Evolutionary conservation across 805 yeast genomes (phyloP).

Genomic region (Kluyveromyces dobzhanskii): DNA sequence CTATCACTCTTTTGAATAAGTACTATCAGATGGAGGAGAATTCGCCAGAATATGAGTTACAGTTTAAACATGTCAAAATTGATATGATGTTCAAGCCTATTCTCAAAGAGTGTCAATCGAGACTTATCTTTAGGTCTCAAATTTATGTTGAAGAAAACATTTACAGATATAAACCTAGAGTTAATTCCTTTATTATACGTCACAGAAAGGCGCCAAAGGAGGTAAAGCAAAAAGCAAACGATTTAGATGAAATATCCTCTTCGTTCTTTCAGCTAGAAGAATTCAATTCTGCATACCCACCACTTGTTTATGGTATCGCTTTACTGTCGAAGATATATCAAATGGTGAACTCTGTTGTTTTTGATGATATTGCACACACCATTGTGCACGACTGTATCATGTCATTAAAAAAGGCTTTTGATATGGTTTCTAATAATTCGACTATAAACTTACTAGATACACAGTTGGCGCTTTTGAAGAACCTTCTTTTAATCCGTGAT

Average conservation of each 20-base stretch:
- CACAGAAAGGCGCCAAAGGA: slow-evolving; percentile 27
- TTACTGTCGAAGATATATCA: slow-evolving; percentile 73
- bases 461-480: slow-evolving; percentile 60
- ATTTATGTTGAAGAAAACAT: slow-evolving; percentile 62
- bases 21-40: slow-evolving; percentile 58
- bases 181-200: slow-evolving; percentile 59
- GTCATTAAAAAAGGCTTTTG: slow-evolving; percentile 49
- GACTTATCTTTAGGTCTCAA: slow-evolving; percentile 75
- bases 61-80: slow-evolving; percentile 33
- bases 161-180: slow-evolving; percentile 54
- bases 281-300: slow-evolving; percentile 52
- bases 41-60: slow-evolving; percentile 22
- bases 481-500: slow-evolving; percentile 59
- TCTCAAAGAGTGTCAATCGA: slow-evolving; percentile 65
- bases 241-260: slow-evolving; percentile 9
- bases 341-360: slow-evolving; percentile 64
- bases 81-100: slow-evolving; percentile 63
- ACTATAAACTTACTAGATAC: slow-evolving; percentile 37
- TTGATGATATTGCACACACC: slow-evolving; percentile 84
- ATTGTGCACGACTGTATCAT: slow-evolving; percentile 70
- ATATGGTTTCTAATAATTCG: slow-evolving; percentile 33
- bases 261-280: slow-evolving; percentile 3
- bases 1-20: slow-evolving; percentile 59
- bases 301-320: slow-evolving; percentile 59
- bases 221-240: slow-evolving; percentile 12